Evolutionary conservation across 176 grass and related monocot genomes (phyloP).

Genomic region (Ampelocalamus luodianensis): DNA sequence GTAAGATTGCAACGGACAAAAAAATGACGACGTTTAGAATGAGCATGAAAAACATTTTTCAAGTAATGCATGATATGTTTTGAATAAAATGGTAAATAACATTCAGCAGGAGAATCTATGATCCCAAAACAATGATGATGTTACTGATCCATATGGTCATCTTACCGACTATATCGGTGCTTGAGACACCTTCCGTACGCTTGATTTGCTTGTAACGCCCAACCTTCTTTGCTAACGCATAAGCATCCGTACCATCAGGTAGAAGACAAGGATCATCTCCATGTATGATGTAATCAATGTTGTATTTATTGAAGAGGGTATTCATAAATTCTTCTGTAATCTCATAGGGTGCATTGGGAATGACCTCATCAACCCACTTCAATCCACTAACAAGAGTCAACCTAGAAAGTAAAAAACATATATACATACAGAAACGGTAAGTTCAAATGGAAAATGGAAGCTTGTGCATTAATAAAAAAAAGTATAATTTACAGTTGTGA

Average conservation of each 20-base stretch:
- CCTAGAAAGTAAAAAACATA: conserved; percentile 46
- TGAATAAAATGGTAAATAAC: conserved; percentile 12
- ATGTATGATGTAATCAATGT: conserved; percentile 86
- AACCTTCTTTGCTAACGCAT: conserved; percentile 79
- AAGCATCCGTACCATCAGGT: conserved; percentile 86
- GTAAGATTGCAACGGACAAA: conserved; percentile 37
- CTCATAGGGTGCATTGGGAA: conserved; percentile 81
- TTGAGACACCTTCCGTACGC: conserved; percentile 88
- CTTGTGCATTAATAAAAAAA: neutral
- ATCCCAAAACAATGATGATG: conserved; percentile 2
- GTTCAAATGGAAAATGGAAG: neutral
- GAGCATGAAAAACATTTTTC: conserved; percentile 29
- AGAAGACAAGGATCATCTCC: conserved; percentile 94
- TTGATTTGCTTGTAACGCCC: conserved; percentile 96
- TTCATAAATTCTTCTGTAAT: conserved; percentile 92
- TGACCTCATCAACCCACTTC: conserved; percentile 93
- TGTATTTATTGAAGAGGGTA: conserved; percentile 87
- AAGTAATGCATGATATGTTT: neutral
- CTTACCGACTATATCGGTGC: conserved; percentile 90
- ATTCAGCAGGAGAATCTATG: neutral
- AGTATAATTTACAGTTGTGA: neutral
- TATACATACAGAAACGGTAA: neutral
- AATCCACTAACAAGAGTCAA: conserved; percentile 84
- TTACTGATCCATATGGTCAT: conserved; percentile 28
- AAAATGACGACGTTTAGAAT: neutral